Percentiles rank a stretch among this genome's conserved stretches.
phyloP scores from a whole-genome alignment of 2,329 filamentous ascomycete species.

The Arthrinium puccinioides region DNA sequence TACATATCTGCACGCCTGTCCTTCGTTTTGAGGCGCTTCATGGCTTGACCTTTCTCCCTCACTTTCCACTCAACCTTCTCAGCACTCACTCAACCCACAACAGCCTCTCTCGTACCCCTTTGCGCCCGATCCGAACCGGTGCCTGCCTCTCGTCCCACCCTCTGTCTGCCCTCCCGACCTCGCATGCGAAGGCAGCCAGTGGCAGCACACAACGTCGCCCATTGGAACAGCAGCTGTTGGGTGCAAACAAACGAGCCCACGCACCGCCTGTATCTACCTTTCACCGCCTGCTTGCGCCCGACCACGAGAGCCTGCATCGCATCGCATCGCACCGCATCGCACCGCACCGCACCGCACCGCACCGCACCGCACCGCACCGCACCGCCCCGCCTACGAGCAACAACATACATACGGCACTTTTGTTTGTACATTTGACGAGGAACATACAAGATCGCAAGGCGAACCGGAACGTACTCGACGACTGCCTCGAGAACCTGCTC shows the following conservation, averaged over 20 bases:
- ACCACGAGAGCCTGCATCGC: constrained; percentile 1
- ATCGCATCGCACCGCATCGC: not conserved
- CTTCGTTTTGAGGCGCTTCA: constrained; percentile 1
- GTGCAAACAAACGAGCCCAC: not conserved
- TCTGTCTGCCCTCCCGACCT: not conserved
- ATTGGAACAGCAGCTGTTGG: constrained; percentile 1
- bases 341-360: not conserved
- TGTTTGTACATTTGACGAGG: too few relatives aligned
- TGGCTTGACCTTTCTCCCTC: not conserved
- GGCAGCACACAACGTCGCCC: constrained; percentile 1
- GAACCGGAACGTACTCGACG: too few relatives aligned
- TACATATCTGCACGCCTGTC: constrained; percentile 1
- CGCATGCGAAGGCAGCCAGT: constrained; percentile 2
- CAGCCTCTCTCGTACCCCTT: too few relatives aligned
- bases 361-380: not conserved
- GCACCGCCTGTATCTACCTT: not conserved
- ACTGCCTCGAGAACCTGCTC: too few relatives aligned
- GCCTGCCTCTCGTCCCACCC: not conserved
- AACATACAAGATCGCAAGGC: too few relatives aligned
- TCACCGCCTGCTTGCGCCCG: constrained; percentile 1
- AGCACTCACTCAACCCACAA: not conserved
- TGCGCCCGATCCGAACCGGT: not conserved
- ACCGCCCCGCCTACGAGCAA: too few relatives aligned
- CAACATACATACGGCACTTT: too few relatives aligned
- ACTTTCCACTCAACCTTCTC: not conserved